Percentiles rank a stretch among this genome's conserved stretches.
phyloP scores from a whole-genome alignment of 352 stramenopile species.

The Phytopythium litorale region DNA sequence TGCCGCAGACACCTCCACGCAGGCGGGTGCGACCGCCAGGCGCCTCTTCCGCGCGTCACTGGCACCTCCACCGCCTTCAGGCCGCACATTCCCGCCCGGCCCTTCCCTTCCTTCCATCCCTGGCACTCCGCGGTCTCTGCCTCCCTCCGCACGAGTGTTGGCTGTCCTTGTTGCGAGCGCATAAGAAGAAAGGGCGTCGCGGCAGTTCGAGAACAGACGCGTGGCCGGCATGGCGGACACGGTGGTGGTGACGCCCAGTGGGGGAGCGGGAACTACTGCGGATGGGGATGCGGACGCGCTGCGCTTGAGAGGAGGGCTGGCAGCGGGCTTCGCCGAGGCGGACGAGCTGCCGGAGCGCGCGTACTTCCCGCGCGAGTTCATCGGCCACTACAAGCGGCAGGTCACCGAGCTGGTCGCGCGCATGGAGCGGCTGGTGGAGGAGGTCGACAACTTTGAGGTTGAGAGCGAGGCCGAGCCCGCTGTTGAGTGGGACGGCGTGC shows the following conservation, averaged over 20 bases:
- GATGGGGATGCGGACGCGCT: conserved; percentile 8
- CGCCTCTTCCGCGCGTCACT: not conserved
- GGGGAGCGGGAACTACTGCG: conserved; percentile 1
- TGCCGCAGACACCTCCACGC: not conserved
- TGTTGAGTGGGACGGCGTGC: conserved; percentile 30
- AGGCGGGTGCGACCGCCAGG: no score
- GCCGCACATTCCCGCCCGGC: not conserved
- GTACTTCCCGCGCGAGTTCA: conserved; percentile 53
- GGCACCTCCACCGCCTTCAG: no score
- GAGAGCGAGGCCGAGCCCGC: conserved; percentile 33
- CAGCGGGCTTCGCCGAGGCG: conserved; percentile 14
- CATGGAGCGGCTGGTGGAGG: conserved; percentile 54
- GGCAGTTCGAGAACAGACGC: not conserved
- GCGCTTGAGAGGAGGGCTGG: not conserved
- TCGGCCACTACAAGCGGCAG: conserved; percentile 57
- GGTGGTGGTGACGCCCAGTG: not conserved
- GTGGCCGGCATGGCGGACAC: conserved; percentile 1
- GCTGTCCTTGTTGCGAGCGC: not conserved
- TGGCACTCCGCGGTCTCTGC: not conserved
- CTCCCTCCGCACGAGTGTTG: not conserved
- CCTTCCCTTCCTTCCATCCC: not conserved
- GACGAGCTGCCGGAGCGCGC: conserved; percentile 44
- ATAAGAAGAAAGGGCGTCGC: conserved; percentile 3
- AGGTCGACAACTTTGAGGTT: conserved; percentile 53
- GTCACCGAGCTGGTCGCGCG: conserved; percentile 49